Evolutionary conservation across 192 early-diverging fungal species (phyloP), one percentile per base, ranked within the genome.

Genomic region (Backusella tuberculispora): DNA sequence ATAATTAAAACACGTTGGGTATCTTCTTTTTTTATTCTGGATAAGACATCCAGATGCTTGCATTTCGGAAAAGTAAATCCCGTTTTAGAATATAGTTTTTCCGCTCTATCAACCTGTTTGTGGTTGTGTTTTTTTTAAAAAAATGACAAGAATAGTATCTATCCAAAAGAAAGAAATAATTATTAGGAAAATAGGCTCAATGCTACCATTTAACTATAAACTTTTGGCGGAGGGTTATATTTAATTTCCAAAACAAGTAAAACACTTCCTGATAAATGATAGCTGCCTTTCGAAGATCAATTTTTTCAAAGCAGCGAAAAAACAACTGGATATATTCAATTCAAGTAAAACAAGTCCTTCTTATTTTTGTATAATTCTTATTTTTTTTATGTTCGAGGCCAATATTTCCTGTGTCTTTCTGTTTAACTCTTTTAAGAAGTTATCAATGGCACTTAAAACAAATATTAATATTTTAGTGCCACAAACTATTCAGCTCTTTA

Each of bases 401-500:
- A 34, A 34, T 10, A 0, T 60, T 56, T 60, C 24, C 21, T 60
- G 4, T 26, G 7, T 26, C 21, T 4, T 26, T 60, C 53, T 60
- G 21, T 50, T 60, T 60, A 60, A 60, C 53, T 60, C 26, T 4
- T 10, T 60, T 60, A 60, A 60, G 53, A 60, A 60, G 53, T 24
- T 26, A 60, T 26, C 53, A 60, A 60, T 60, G 53, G 53, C 53
- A 60, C 53, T 60, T 60, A 13, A 13, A 26, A 26, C 21, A 60
- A 26, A 7, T 4, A 56, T 56, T 56, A 26, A 56, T 56, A 56
- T 56, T 56, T 60, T 60, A 26, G 53, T 60, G 21, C 12, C 13
- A 60, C 53, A 9, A 12, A 60, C 3, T 60, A 24, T 60, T 60
- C 53, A 60, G 21, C 53, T 26, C 21, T 60, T 60, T 60, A 60